Base-by-base conservation (phyloP, 1,284 basidiomycete species). In the Volvariella surrecta region DNA sequence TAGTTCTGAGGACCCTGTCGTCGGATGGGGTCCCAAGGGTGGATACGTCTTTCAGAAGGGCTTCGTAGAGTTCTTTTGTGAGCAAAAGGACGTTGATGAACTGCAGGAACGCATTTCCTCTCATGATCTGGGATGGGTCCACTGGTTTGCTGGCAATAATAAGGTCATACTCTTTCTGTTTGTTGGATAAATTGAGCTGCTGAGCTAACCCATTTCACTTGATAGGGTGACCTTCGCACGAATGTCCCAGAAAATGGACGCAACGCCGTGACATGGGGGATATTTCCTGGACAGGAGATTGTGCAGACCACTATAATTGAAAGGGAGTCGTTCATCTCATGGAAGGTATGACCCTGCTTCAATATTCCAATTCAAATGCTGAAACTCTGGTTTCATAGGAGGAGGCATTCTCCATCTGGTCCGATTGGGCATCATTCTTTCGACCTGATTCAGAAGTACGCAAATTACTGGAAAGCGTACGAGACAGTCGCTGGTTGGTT, bases 251-350 rank as follows among this genome's bases (percentile, higher is more conserved):
- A 83, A 22, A 81, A 80, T 31, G 85, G 80, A 7, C 79, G 90
- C 43, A 97, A 97, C 61, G 95, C 94, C 0, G 96, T 99, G 19
- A 99, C 96, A 0, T 99, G 95, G 96, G 95, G 95, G 49, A 88
- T 96, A 7, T 99, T 99, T 66, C 92, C 96, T 3, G 92, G 90
- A 0, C 86, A 94, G 58, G 96, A 99, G 63, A 87, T 99, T 46
- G 79, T 87, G 1, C 95, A 98, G 59, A 91, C 94, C 6, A 99
- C 96, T 0, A 97, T 99, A 54, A 98, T 99, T 42, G 96, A 98
- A 56, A 76, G 75, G 44, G 82, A 89, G 50, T 94, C 90, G 4
- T 97, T 97, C 70, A 62, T 91, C 32, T 82, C 89, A 1, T 96
- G 92, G 92, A 94, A 92, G 81, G 89, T 87, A 31, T 42, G 13